Evolutionary conservation across 306 rosid species (phyloP).

Genomic region (Ormosia semicastrata): DNA sequence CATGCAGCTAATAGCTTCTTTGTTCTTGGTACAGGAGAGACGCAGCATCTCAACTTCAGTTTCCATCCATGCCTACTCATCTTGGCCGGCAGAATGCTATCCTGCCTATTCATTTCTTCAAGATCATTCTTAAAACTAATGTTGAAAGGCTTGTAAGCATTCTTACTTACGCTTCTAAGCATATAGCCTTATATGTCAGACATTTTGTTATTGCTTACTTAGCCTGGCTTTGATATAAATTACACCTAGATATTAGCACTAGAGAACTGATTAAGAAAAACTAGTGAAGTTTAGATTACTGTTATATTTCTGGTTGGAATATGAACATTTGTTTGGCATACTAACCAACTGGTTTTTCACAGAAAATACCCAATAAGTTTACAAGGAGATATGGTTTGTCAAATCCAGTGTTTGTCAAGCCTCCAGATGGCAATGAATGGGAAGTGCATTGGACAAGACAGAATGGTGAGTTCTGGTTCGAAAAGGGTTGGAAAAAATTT

Average conservation of each 20-base stretch:
- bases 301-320: not conserved
- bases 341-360: not conserved
- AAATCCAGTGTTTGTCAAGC: constrained; percentile 26
- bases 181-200: not conserved
- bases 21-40: not conserved
- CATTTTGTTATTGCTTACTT: not conserved
- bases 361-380: constrained; percentile 27
- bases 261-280: too few species aligned
- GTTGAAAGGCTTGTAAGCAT: not conserved
- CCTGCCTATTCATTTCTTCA: not conserved
- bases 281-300: not conserved
- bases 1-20: not conserved
- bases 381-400: constrained; percentile 6
- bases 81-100: not conserved
- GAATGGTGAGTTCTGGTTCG: constrained; percentile 8
- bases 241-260: not conserved
- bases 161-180: not conserved
- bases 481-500: constrained; percentile 22
- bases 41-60: not conserved
- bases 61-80: not conserved
- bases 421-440: constrained; percentile 28
- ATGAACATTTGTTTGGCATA: not conserved
- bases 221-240: not conserved
- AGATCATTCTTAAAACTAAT: not conserved
- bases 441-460: constrained; percentile 5